Base-by-base conservation (phyloP, 768 basidiomycete genomes). In the Boletus huronensis region DNA sequence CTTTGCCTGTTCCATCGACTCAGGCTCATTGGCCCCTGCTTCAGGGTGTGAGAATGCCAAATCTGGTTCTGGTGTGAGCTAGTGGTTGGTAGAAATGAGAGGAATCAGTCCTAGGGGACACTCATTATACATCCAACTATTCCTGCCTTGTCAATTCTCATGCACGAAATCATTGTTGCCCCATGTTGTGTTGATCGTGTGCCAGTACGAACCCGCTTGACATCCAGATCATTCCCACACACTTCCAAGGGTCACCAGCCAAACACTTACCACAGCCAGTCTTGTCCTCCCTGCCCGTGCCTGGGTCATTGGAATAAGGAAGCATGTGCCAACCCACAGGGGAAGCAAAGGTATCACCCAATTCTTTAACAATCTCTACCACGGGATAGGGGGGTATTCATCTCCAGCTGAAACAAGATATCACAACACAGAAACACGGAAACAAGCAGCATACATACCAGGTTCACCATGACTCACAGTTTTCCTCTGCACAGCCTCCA, bases 81-180 rank as follows among this genome's bases (percentile, higher is more conserved):
- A 26, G 5, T 1, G 10, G 1, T 3, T 9, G 0, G 7, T 1
- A 9, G 28, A 32, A 25, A 38, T 5, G n/a, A 29, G 26, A 11
- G 2, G 3, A 2, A 45, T 26, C 0, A 2, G 2, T 47, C 68
- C 89, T 53, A 84, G 79, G 0, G 96, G 94, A 50, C 96, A 89
- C 66, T 84, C 84, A 72, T 97, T 97, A 64, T 76, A 54, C 23
- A 85, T 67, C 77, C 78, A 93, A 3, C 60, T 50, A 61, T 83
- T 85, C 64, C 74, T 77, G 34, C 91, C 91, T 50, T 85, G 82
- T 84, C 88, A 92, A 70, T 95, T 91, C 81, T 98, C 96, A 61
- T 98, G 96, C 1, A 93, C 90, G 61, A 94, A 93, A 55, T 92
- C 88, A 58, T 93, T 93, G 76, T 93, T 93, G 51, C 90, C 92